Evolutionary conservation across 2,329 filamentous ascomycete species (phyloP), one percentile per base, ranked within the genome.

Genomic region (Byssoonygena ceratinophila): DNA sequence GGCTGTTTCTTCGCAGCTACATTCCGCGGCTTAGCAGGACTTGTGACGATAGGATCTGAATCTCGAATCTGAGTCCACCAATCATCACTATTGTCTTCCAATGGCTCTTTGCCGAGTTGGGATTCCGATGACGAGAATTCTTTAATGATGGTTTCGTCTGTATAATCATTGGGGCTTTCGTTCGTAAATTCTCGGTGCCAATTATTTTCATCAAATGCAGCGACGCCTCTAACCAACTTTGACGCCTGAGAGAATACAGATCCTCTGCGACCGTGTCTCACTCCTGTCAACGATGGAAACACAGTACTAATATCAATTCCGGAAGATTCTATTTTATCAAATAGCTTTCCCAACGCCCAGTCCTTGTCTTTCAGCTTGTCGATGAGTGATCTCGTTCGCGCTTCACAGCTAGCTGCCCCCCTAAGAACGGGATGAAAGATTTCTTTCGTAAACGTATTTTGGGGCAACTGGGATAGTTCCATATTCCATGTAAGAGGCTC

Each of bases 261-360:
- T 20, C 64, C 62, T 55, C 71, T 75, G 46, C 71, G 69, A 34
- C 68, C 67, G 9, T 44, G 49, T 48, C 73, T 76, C 48, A 72
- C 57, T 16, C 74, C 72, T 25, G 72, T 68, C 18, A 73, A 71
- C 20, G 74, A 73, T 4, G 79, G 80, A 59, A 83, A 83, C 1
- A 81, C 72, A 9, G 72, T 71, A 14, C 73, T 74, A 4, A 82
- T 62, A 58, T 81, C 78, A 44, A 79, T 67, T 4, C 76, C 75
- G 37, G 76, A 72, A 1, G 70, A 68, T 58, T 81, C 78, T 46
- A 81, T 71, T 55, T 78, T 76, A 59, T 83, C 79, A 23, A 80
- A 70, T 20, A 83, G 65, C 52, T 76, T 80, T 6, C 68, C 68
- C 47, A 83, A 76, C 16, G 78, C 72, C 61, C 73, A 77, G 59